Base-by-base conservation (phyloP, 345 rosid genomes). In the Sonneratia caseolaris region DNA sequence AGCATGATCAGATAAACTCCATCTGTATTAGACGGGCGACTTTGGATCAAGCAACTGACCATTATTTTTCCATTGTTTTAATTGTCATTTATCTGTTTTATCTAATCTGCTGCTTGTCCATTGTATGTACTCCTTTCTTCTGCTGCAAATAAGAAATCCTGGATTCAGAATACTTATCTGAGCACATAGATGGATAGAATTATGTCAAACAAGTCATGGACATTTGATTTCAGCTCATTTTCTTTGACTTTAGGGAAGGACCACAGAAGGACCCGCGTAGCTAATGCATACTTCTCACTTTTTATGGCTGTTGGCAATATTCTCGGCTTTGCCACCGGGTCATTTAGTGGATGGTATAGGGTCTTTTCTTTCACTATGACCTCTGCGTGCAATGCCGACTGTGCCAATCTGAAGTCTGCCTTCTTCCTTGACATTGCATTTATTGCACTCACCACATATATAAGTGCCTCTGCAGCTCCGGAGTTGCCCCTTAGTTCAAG, bases 331-430 rank as follows among this genome's bases (percentile, higher is more conserved):
- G 97, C 97, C 73, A 86, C 97, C 66, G 97, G 97, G 75, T 66
- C 98, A 70, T 89, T 72, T 77, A 92, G 86, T 77, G 88, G 96
- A 49, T 92, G 97, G 98, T 86, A 76, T 80, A 90, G 84, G 86
- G 64, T 95, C 79, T 80, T 95, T 43, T 85, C 91, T 21, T 91
- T 95, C 71, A 92, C 99, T 1, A 56, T 81, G 78, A 88, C 98
- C 10, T 15, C 79, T 76, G 99, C 91, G 38, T 90, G 97, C 76
- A 71, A 89, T 80, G 81, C 73, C 55, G 88, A 90, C 78, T 89
- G 97, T 73, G 98, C 97, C 77, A 95, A 92, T 81, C 90, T 89
- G 79, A 95, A 95, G 87, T 84, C 99, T 74, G 97, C 94, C 27
- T 95, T 95, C 88, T 82, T 84, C 74, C 77, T 90, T 76, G 97